Evolutionary conservation across 164 flowering plant genomes (phyloP).

Genomic region (Nymphaea thermarum): DNA sequence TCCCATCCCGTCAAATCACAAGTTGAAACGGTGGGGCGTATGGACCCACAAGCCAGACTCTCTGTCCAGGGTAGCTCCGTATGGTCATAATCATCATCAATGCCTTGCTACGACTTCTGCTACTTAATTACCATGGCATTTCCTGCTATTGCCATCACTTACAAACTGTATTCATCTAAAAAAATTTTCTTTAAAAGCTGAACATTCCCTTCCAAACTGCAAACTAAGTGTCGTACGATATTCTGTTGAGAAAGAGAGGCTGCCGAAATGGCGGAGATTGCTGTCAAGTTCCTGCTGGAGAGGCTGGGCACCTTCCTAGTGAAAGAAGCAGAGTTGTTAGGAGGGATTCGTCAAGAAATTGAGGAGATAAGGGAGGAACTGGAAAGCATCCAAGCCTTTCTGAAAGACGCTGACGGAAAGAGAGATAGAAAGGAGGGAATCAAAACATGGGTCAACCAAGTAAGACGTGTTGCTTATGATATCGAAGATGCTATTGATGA

Average conservation of each 20-base stretch:
- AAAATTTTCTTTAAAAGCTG: background rate
- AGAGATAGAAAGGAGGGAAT: background rate
- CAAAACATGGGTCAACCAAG: conserved; percentile 10
- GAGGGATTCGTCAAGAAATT: conserved; percentile 4
- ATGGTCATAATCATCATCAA: too few relatives aligned
- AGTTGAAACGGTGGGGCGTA: too few relatives aligned
- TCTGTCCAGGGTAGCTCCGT: too few relatives aligned
- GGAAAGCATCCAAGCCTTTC: conserved; percentile 10
- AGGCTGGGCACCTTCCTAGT: background rate
- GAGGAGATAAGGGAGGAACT: conserved; percentile 5
- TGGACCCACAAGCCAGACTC: too few relatives aligned
- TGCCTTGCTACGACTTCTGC: too few relatives aligned
- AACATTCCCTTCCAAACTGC: too few relatives aligned
- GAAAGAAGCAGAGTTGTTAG: background rate
- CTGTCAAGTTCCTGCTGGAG: background rate
- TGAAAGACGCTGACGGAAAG: conserved; percentile 12
- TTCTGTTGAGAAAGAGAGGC: background rate
- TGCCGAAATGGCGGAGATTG: conserved; percentile 8
- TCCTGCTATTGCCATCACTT: too few relatives aligned
- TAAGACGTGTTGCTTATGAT: conserved; percentile 10
- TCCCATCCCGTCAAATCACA: too few relatives aligned
- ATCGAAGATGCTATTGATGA: conserved; percentile 10
- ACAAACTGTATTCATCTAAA: too few relatives aligned
- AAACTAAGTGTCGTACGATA: too few relatives aligned
- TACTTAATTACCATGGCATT: too few relatives aligned